These are phyloP conservation scores for Ophiostoma montium DNA, from an alignment of 2,329 filamentous ascomycete species.

Conservation along the genomic window DNA sequence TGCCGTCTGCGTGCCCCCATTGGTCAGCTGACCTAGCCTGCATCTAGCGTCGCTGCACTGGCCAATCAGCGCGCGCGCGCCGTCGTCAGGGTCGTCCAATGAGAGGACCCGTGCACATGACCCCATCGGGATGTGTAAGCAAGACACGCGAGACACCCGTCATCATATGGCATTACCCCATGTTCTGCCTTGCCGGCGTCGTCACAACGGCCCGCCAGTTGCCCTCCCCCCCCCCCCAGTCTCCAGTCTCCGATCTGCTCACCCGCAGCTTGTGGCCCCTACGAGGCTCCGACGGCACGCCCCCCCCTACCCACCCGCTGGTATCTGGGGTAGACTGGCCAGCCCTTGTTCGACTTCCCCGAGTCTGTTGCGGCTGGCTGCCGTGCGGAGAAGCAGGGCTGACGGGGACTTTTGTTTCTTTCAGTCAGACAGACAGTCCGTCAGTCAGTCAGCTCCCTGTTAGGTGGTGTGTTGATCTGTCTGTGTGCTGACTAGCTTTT, in stretches of 20 bases:
- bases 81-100: no score
- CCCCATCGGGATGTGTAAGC: no score
- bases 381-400: neutral
- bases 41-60: neutral
- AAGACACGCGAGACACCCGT: neutral
- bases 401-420: neutral
- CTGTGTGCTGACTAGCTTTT: no score
- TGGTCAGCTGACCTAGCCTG: neutral
- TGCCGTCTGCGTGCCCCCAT: neutral
- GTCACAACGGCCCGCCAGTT: neutral
- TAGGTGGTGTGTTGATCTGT: no score
- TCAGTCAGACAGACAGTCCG: no score
- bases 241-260: neutral
- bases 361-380: neutral
- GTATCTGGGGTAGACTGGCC: neutral
- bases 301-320: neutral
- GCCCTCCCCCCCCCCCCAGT: neutral
- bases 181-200: neutral
- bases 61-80: neutral
- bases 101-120: no score
- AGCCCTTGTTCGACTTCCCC: neutral
- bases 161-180: constrained; percentile 2
- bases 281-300: neutral
- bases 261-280: neutral
- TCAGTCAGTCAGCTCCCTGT: no score